Base-by-base conservation (phyloP, 495 filamentous ascomycete species). In the Parachaetomium inaequale region DNA sequence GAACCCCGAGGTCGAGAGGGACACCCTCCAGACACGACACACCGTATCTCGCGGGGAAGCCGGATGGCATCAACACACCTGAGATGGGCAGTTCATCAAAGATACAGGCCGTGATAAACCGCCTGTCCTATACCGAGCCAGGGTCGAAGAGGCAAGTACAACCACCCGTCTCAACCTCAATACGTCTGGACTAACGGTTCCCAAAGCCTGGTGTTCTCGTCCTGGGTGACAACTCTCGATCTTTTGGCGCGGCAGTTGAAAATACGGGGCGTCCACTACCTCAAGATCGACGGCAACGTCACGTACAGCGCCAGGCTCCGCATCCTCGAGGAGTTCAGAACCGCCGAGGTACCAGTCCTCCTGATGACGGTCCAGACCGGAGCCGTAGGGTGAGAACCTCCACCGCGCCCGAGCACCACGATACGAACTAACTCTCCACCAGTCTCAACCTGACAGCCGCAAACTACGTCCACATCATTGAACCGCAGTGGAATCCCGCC, bases 401-500 rank as follows among this genome's bases (percentile, higher is more conserved):
- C 8, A 10, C 10, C 36, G 1, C 36, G 6, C 12, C 10, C 36
- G 12, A 12, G 36, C 14, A 40, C 14, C 36, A 40, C 2, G 12
- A 69, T 58, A 63, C 64, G 7, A 19, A n/a, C 23, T 11, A 15
- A 42, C 36, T 1, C 36, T 17, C 36, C 14, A 40, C 10, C 43
- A 83, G 80, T 11, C 58, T 84, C 1, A 83, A 81, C 57, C 72
- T 84, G n/a, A 75, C 79, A 4, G 63, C 71, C 0, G 81, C 80
- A 0, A 79, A 73, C 49, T 72, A 68, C 19, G 75, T 85, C 3
- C 74, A 77, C 62, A 72, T 84, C 19, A 65, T 84, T 10, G 81
- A 85, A 46, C 82, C 77, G 7, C 79, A 84, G 61, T 85, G 81
- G 82, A 84, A 84, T 45, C 82, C 82, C 0, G 74, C 73, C 31